Percentiles rank a stretch among this genome's conserved stretches.
Conservation (phyloP, 2,329 filamentous ascomycete genomes). For the Tetracladium maxilliforme region DNA sequence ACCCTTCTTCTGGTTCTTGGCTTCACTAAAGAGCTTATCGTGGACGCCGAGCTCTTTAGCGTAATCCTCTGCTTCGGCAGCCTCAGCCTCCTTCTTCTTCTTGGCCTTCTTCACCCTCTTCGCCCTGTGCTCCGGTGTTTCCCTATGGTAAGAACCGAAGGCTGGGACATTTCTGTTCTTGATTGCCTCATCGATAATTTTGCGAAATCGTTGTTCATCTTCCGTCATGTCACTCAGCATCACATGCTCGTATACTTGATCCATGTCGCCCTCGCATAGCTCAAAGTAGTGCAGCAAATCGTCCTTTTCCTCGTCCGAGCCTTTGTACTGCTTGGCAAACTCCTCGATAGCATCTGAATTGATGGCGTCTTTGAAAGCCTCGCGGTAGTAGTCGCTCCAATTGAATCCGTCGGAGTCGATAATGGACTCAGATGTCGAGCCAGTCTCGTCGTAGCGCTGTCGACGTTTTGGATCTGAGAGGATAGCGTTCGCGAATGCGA, state of each 20-base stretch:
- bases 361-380: conserved; percentile 67
- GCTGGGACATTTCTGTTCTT: conserved; percentile 47
- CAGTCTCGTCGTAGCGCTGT: conserved; percentile 77
- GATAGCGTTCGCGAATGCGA: conserved; percentile 88
- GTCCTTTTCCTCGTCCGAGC: conserved; percentile 68
- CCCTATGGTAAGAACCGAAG: conserved; percentile 56
- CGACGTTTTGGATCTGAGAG: conserved; percentile 73
- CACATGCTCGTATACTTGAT: conserved; percentile 62
- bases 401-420: conserved; percentile 67
- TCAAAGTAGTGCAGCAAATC: conserved; percentile 69
- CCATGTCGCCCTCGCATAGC: conserved; percentile 59
- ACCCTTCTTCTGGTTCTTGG: conserved; percentile 33
- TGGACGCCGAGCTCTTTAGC: conserved; percentile 63
- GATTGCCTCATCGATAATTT: conserved; percentile 72
- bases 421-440: conserved; percentile 73
- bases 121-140: conserved; percentile 50
- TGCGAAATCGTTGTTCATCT: conserved; percentile 75
- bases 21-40: conserved; percentile 56
- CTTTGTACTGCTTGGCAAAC: conserved; percentile 68
- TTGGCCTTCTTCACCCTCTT: conserved; percentile 45
- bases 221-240: conserved; percentile 76
- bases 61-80: conserved; percentile 57
- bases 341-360: conserved; percentile 59
- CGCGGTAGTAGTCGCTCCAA: conserved; percentile 81
- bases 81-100: conserved; percentile 47